Conservation (phyloP, 805 yeast genomes). For the Starmerella apicola region DNA sequence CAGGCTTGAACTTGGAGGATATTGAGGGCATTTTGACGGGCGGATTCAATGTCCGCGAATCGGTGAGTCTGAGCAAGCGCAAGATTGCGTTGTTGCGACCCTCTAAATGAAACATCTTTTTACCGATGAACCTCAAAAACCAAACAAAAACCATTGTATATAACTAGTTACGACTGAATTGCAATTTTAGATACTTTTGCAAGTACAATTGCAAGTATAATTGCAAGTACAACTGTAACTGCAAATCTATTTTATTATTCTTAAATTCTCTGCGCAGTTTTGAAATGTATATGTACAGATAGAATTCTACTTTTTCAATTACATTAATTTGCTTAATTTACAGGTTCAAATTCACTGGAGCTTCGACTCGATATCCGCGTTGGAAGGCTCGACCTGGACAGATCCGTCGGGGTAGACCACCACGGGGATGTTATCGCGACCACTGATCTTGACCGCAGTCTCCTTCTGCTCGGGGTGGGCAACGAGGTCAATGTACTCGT, state of each 20-base stretch:
- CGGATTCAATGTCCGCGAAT: conserved; percentile 74
- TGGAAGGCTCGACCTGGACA: conserved; percentile 19
- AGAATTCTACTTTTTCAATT: too few relatives aligned
- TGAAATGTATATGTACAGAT: too few relatives aligned
- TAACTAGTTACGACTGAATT: too few relatives aligned
- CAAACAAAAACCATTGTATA: too few relatives aligned
- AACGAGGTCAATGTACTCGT: conserved; percentile 19
- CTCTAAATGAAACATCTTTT: too few relatives aligned
- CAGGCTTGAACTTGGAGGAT: conserved; percentile 84
- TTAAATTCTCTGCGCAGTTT: too few relatives aligned
- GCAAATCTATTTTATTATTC: neutral
- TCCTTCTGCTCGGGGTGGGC: conserved; percentile 18
- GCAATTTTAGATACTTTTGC: too few relatives aligned
- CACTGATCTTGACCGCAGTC: conserved; percentile 15
- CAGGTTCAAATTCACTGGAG: conserved; percentile 2
- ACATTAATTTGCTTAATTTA: too few relatives aligned
- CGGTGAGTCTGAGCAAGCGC: conserved; percentile 38
- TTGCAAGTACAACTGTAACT: neutral
- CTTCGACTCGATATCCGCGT: conserved; percentile 17
- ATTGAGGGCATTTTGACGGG: conserved; percentile 67
- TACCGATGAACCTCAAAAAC: too few relatives aligned
- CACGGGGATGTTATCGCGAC: conserved; percentile 19
- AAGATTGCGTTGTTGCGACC: conserved; percentile 14
- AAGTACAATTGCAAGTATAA: neutral
- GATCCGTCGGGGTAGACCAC: conserved; percentile 18